Base-by-base conservation (phyloP, 2,329 filamentous ascomycete genomes). In the Fusarium bactridioides region DNA sequence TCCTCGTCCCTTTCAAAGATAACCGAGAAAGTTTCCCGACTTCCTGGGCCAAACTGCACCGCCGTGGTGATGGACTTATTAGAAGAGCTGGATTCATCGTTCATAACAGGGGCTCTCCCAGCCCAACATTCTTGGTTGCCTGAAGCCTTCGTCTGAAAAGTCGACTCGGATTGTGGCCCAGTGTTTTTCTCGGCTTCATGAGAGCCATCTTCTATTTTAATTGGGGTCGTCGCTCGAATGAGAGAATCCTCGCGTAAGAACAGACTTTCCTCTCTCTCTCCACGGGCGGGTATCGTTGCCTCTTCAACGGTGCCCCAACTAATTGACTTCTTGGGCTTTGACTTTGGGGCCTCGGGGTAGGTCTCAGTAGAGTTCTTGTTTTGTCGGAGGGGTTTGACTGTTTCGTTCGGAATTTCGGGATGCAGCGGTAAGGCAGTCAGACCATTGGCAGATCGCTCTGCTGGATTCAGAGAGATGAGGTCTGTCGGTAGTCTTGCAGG, bases 401-500 rank as follows among this genome's bases (percentile, higher is more conserved):
- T 29, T 41, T 25, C 23, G 13, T 27, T 33, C 40, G 35, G 31
- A 6, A 12, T 43, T 44, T 56, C 55, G 19, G 56, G 27, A 27
- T 35, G 44, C 40, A 58, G 29, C 23, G 63, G 38, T 48, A 60
- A 33, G 21, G 64, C 37, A n/a, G 40, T 47, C 12, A 58, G 23
- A 18, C 23, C 25, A 29, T 25, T 35, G 19, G 16, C 23, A 35
- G 43, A 55, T 23, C 61, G 72, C 13, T 70, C 70, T n/a, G 64
- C 63, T 47, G 78, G 78, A 9, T 79, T 77, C 18, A 84, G 79
- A 73, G 35, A 83, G 68, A 70, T 68, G 31, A 78, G 67, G 10
- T 57, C 54, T 9, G 64, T 64, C 8, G 80, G 80, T 40, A 82
- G 68, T 61, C 82, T 80, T 4, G 82, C 77, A 5, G 84, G 80